Conservation (phyloP, 305 asterid genomes). For the Solanum hybrid region DNA sequence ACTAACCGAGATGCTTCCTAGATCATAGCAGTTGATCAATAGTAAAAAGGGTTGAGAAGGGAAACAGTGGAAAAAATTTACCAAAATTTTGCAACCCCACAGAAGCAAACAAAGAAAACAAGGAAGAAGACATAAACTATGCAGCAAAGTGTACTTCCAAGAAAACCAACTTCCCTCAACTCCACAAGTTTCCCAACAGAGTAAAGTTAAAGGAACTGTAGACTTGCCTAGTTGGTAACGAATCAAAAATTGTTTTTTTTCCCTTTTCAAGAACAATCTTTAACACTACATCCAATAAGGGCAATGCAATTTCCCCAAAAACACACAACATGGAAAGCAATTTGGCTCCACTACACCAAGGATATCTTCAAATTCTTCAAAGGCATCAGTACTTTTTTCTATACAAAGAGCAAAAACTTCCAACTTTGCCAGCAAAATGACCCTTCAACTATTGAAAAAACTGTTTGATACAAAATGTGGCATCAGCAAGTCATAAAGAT, state of each 20-base stretch:
- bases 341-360: not conserved
- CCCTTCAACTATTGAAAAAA: not conserved
- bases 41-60: not conserved
- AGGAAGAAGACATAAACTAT: constrained; percentile 13
- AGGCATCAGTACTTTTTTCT: not conserved
- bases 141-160: constrained; percentile 28
- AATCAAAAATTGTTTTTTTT: constrained; percentile 18
- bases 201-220: constrained; percentile 28
- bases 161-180: constrained; percentile 13
- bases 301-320: constrained; percentile 30
- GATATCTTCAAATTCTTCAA: not conserved
- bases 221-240: constrained; percentile 36
- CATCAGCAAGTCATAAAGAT: not conserved
- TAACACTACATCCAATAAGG: constrained; percentile 15
- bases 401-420: not conserved
- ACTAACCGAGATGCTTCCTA: not conserved
- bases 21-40: not conserved
- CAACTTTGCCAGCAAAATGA: not conserved
- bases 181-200: constrained; percentile 15
- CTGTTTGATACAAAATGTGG: constrained; percentile 1
- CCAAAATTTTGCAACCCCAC: constrained; percentile 5
- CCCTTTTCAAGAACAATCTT: constrained; percentile 22
- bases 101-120: not conserved
- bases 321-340: constrained; percentile 9
- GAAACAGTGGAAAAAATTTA: not conserved